Evolutionary conservation across 2,329 filamentous ascomycete genomes (phyloP), one percentile per base, ranked within the genome.

Genomic region (Cladosporium sphaerospermum): DNA sequence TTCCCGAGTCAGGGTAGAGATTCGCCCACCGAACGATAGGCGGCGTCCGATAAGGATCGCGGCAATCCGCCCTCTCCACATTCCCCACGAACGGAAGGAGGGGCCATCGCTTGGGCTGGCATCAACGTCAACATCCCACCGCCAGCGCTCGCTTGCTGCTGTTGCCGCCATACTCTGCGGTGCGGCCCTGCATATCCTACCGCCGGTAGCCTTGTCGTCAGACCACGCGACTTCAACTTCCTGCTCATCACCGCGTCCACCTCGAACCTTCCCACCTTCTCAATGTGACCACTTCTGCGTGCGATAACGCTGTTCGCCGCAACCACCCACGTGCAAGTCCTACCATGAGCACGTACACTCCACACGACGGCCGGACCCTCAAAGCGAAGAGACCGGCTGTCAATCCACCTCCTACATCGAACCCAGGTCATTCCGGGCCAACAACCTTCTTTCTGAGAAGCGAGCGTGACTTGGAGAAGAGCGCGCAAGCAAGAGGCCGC

Each of bases 381-480:
- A 60, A 59, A 54, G 52, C 47, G 19, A 63, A 61, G 56, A 62
- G 55, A 45, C 33, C 52, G 7, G 46, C 49, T 16, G 48, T 48
- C n/a, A 47, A 51, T 19, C 34, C 46, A 13, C 57, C 56, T 4
- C 43, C 56, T 18, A 40, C 39, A 3, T 45, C 45, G 31, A 54
- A 55, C 31, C 65, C 67, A 62, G 66, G 66, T 59, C 65, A 62
- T 60, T 61, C 65, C 53, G 70, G 70, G 56, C 79, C 79, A 40
- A 78, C 78, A 47, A 78, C 78, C 48, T 84, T 83, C 73, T 83
- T 84, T 66, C 70, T 85, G 56, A 73, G 76, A 56, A 79, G 76
- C 58, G 78, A 77, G 61, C 70, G 73, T 54, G 74, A 78, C 49
- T 66, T 77, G 60, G 72, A 78, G 44, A 55, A 56, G 45, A 54